Evolutionary conservation across 805 yeast species (phyloP).

Genomic region (Wickerhamiella bombiphila): DNA sequence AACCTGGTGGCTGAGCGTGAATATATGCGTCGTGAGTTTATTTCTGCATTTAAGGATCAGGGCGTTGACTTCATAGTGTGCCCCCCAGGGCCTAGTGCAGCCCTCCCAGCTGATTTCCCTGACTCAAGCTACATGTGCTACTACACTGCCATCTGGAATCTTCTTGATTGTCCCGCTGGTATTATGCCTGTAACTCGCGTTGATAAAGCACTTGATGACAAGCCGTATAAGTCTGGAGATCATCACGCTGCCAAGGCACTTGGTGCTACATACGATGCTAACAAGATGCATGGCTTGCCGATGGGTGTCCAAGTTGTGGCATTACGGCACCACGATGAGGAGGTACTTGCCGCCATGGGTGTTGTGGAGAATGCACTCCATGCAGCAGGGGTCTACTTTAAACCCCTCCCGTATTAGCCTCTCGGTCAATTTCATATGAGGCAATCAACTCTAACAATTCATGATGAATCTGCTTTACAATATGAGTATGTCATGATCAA

Average conservation of each 20-base stretch:
- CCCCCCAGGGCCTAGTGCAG: conserved; percentile 31
- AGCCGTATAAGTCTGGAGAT: conserved; percentile 15
- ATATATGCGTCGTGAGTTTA: conserved; percentile 23
- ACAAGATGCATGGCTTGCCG: conserved; percentile 42
- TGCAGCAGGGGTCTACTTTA: conserved; percentile 3
- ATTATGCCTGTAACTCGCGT: conserved; percentile 45
- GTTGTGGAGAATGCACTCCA: conserved; percentile 21
- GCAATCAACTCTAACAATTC: too few relatives aligned
- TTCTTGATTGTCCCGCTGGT: conserved; percentile 42
- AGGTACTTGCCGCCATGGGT: conserved; percentile 36
- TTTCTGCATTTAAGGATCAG: conserved; percentile 24
- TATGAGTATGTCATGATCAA: too few relatives aligned
- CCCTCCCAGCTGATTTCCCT: conserved; percentile 26
- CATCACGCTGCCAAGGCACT: conserved; percentile 29
- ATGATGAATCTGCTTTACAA: too few relatives aligned
- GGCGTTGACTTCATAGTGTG: conserved; percentile 28
- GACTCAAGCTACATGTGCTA: conserved; percentile 27
- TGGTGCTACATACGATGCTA: conserved; percentile 36
- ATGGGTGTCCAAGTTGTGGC: conserved; percentile 51
- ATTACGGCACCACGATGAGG: conserved; percentile 46
- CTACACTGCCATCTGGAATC: conserved; percentile 43
- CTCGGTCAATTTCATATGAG: too few relatives aligned
- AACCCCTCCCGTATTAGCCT: too few relatives aligned
- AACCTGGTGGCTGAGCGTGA: conserved; percentile 24
- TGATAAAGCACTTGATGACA: conserved; percentile 25